Evolutionary conservation across 2,329 filamentous ascomycete genomes (phyloP).

Genomic region (Bipolaris cookei): DNA sequence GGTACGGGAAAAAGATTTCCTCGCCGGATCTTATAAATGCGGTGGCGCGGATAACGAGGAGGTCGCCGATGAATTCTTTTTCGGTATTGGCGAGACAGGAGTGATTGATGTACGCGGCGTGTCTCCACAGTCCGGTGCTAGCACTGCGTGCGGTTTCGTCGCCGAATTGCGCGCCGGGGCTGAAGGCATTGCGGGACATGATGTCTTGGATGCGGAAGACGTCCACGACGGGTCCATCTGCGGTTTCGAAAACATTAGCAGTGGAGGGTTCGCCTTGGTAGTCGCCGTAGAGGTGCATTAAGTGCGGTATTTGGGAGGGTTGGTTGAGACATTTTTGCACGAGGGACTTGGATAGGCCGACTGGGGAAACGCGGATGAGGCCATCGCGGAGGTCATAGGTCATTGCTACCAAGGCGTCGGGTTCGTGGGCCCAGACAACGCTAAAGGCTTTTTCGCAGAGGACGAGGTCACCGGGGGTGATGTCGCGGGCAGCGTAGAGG

Average conservation of each 20-base stretch:
- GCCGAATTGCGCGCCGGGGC: slow-evolving; percentile 39
- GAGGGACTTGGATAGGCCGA: slow-evolving; percentile 32
- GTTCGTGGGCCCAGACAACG: slow-evolving; percentile 52
- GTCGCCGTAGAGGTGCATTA: slow-evolving; percentile 44
- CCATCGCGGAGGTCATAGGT: slow-evolving; percentile 53
- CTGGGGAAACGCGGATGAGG: slow-evolving; percentile 32
- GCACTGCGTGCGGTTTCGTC: slow-evolving; percentile 31
- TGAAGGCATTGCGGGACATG: slow-evolving; percentile 56
- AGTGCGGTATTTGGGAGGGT: slow-evolving; percentile 42
- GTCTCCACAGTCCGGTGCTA: slow-evolving; percentile 50
- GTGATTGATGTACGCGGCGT: slow-evolving; percentile 54
- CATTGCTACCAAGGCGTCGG: slow-evolving; percentile 51
- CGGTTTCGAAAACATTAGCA: slow-evolving; percentile 41
- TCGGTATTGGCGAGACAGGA: slow-evolving; percentile 52
- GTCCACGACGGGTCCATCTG: slow-evolving; percentile 55
- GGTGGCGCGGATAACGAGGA: slow-evolving; percentile 50
- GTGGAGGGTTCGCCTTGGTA: slow-evolving; percentile 48
- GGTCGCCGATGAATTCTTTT: slow-evolving; percentile 52
- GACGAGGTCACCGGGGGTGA: slow-evolving; percentile 60
- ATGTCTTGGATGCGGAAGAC: slow-evolving; percentile 57
- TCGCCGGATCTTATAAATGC: slow-evolving; percentile 35
- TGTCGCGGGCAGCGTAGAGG: slow-evolving; percentile 57
- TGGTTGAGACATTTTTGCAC: slow-evolving; percentile 58
- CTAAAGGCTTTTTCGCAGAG: slow-evolving; percentile 64
- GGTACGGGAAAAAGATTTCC: slow-evolving; percentile 35